A percentile compares a stretch with the other conserved stretches of the same genome.
These are phyloP conservation scores for Astrocystis sublimbata DNA, from an alignment of 495 filamentous ascomycete genomes.

Conservation along the genomic window DNA sequence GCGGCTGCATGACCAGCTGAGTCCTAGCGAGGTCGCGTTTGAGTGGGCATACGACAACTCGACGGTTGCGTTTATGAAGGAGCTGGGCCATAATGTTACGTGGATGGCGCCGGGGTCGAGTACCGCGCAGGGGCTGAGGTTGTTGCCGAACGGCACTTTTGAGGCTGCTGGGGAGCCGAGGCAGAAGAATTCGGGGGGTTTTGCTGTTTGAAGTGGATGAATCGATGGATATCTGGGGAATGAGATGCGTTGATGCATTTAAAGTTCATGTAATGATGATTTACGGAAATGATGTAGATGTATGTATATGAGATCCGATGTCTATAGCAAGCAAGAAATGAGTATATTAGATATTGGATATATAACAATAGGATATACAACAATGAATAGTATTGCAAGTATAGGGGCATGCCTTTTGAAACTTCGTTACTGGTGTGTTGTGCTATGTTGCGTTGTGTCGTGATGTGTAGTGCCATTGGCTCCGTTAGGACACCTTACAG, in stretches of 20 bases:
- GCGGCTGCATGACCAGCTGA: constrained; percentile 79
- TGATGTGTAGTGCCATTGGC: too few species aligned
- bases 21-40: constrained; percentile 67
- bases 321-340: too few species aligned
- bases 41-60: constrained; percentile 70
- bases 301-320: too few species aligned
- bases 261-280: neutral
- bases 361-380: too few species aligned
- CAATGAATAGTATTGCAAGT: too few species aligned
- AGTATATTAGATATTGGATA: too few species aligned
- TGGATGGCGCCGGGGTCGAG: constrained; percentile 66
- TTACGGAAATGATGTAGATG: too few species aligned
- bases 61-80: constrained; percentile 64
- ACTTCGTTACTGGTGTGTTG: too few species aligned
- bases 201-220: constrained; percentile 52
- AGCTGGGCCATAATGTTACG: constrained; percentile 70
- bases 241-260: neutral
- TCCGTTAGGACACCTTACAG: too few species aligned
- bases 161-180: constrained; percentile 67
- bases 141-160: constrained; percentile 67
- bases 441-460: too few species aligned
- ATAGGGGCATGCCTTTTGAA: too few species aligned
- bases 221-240: too few species aligned
- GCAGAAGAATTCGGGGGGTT: constrained; percentile 71
- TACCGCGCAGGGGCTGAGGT: constrained; percentile 69